Evolutionary conservation across 768 basidiomycete genomes (phyloP).

Genomic region (Rickenella mellea): DNA sequence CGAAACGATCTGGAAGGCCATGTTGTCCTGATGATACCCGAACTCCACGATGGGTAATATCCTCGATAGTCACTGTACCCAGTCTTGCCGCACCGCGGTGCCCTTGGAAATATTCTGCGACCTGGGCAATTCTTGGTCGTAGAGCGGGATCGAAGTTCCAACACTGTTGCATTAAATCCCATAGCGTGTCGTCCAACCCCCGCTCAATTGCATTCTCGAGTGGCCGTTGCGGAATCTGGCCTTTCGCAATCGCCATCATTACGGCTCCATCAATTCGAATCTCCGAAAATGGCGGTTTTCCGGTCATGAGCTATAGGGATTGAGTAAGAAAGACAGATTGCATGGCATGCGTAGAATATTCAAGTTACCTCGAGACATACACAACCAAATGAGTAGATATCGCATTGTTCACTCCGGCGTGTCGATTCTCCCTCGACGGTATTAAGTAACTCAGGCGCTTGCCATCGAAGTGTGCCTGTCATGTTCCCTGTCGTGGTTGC

Average conservation of each 20-base stretch:
- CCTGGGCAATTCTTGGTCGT: no score
- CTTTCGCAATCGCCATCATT: not conserved
- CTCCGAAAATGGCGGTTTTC: not conserved
- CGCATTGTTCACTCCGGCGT: not conserved
- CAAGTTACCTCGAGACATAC: not conserved
- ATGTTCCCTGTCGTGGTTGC: not conserved
- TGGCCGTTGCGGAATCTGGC: not conserved
- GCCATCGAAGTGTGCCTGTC: not conserved
- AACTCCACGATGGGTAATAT: no score
- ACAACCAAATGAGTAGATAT: not conserved
- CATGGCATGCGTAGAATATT: no score
- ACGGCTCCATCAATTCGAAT: not conserved
- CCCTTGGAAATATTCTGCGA: no score
- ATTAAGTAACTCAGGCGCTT: not conserved
- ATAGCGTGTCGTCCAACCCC: not conserved
- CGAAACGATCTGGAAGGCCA: no score
- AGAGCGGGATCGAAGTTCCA: not conserved
- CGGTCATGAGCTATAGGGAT: not conserved
- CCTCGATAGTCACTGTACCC: no score
- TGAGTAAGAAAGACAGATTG: no score
- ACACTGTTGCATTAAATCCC: not conserved
- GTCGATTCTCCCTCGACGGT: not conserved
- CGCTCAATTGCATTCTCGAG: not conserved
- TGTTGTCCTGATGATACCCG: no score
- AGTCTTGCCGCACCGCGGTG: no score